Percentiles rank a stretch among this genome's conserved stretches.
phyloP scores from a whole-genome alignment of 2,329 filamentous ascomycete species.

The Pyrenophora graminea region DNA sequence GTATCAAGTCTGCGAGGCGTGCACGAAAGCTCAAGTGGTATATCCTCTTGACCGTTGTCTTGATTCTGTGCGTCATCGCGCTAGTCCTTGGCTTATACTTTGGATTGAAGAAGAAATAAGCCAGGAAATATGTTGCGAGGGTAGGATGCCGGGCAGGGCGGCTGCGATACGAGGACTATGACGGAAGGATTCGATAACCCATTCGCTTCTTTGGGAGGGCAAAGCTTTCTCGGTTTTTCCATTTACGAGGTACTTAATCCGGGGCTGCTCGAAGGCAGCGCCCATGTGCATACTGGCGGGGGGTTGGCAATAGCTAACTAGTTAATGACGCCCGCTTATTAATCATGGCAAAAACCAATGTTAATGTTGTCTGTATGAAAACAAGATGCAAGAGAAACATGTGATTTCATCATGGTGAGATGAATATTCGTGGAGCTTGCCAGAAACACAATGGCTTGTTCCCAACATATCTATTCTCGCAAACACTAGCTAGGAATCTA shows the following conservation, averaged over 20 bases:
- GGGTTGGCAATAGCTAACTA: background rate
- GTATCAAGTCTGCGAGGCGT: conserved; percentile 67
- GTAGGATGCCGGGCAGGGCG: conserved; percentile 1
- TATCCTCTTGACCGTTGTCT: conserved; percentile 64
- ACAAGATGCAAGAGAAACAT: background rate
- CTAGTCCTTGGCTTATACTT: conserved; percentile 56
- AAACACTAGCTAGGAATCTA: too few species aligned
- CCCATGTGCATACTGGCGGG: background rate
- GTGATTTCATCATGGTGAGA: background rate
- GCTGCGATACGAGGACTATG: conserved; percentile 1
- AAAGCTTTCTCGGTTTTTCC: background rate
- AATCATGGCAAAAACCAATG: background rate
- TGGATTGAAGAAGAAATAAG: conserved; percentile 39
- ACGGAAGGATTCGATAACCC: background rate
- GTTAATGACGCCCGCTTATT: background rate
- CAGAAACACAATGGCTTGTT: too few species aligned
- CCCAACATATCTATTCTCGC: too few species aligned
- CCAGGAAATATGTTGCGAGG: background rate
- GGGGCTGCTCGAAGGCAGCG: conserved; percentile 4
- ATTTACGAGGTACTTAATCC: conserved; percentile 5
- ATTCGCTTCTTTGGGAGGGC: background rate
- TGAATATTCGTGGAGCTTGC: too few species aligned
- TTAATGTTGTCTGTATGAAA: background rate
- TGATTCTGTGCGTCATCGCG: conserved; percentile 55
- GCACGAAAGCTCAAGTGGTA: conserved; percentile 82